phyloP scores from a whole-genome alignment of 257 asterid species.

The Salvia miltiorrhiza region DNA sequence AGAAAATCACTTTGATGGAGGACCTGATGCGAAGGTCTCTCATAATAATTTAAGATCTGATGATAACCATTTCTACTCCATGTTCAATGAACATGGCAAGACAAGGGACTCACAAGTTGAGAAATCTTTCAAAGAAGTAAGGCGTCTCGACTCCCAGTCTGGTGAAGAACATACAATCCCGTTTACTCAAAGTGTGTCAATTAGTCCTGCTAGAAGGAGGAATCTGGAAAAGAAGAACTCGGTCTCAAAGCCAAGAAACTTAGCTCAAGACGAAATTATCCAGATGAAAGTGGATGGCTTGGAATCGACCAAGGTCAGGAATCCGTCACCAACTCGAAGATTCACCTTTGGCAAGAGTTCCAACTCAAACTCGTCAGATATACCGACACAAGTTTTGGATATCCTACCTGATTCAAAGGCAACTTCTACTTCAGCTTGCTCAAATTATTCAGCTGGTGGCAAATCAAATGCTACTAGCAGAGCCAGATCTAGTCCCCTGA shows the following conservation, averaged over 20 bases:
- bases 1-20: conserved; percentile 12
- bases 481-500: conserved; percentile 67
- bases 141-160: conserved; percentile 19
- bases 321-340: conserved; percentile 57
- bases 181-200: conserved; percentile 21
- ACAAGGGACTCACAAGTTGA: conserved; percentile 9
- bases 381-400: conserved; percentile 18
- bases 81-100: conserved; percentile 13
- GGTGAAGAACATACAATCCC: conserved; percentile 12
- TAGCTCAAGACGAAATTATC: conserved; percentile 17
- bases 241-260: conserved; percentile 17
- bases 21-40: conserved; percentile 8
- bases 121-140: conserved; percentile 9
- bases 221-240: conserved; percentile 32
- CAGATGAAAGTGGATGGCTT: conserved; percentile 25
- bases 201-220: conserved; percentile 32
- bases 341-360: conserved; percentile 47
- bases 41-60: conserved; percentile 13
- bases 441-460: conserved; percentile 25
- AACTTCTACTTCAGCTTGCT: conserved; percentile 26
- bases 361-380: conserved; percentile 31
- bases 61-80: not conserved
- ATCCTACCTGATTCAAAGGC: conserved; percentile 22
- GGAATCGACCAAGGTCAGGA: conserved; percentile 40
- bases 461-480: conserved; percentile 43